Percentiles rank a stretch among this genome's conserved stretches.
phyloP scores from a whole-genome alignment of 2,329 filamentous ascomycete genomes.

The Colletotrichum liriopes region DNA sequence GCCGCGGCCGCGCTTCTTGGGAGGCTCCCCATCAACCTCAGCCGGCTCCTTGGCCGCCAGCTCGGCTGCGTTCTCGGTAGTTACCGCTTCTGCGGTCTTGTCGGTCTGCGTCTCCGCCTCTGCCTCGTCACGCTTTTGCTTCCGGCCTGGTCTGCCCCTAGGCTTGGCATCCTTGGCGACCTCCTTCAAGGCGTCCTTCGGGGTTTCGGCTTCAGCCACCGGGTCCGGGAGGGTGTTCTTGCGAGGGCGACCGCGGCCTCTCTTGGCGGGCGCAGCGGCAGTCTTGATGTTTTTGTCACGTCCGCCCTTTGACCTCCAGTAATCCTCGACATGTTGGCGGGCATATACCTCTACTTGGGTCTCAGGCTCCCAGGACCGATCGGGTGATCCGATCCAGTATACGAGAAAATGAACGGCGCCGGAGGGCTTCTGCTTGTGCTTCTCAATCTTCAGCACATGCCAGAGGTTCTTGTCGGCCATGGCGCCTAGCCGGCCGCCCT shows the following conservation, averaged over 20 bases:
- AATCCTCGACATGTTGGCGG: slow-evolving; percentile 45
- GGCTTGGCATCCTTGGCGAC: neutral
- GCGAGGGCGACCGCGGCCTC: slow-evolving; percentile 32
- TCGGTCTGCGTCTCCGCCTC: slow-evolving; percentile 2
- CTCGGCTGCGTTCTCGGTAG: neutral
- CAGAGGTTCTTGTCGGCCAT: slow-evolving; percentile 42
- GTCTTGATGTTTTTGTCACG: slow-evolving; percentile 45
- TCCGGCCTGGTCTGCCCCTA: slow-evolving; percentile 4
- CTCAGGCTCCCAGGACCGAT: slow-evolving; percentile 44
- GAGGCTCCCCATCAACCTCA: slow-evolving; percentile 21
- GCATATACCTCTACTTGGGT: slow-evolving; percentile 28
- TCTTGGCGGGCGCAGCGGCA: slow-evolving; percentile 15
- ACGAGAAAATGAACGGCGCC: slow-evolving; percentile 35
- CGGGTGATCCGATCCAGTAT: slow-evolving; percentile 34
- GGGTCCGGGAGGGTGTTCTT: slow-evolving; percentile 6
- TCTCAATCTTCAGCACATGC: slow-evolving; percentile 42
- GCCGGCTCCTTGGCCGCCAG: neutral
- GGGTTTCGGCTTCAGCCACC: neutral
- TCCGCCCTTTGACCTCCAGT: slow-evolving; percentile 53
- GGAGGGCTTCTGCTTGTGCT: slow-evolving; percentile 35
- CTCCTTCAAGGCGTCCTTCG: neutral
- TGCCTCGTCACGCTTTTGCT: slow-evolving; percentile 11
- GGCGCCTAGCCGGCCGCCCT: slow-evolving; percentile 39
- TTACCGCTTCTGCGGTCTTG: neutral
- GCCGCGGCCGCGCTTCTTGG: slow-evolving; percentile 39